These are phyloP conservation scores for Geranium incanum DNA, from an alignment of 441 rosid genomes.

Conservation along the genomic window DNA sequence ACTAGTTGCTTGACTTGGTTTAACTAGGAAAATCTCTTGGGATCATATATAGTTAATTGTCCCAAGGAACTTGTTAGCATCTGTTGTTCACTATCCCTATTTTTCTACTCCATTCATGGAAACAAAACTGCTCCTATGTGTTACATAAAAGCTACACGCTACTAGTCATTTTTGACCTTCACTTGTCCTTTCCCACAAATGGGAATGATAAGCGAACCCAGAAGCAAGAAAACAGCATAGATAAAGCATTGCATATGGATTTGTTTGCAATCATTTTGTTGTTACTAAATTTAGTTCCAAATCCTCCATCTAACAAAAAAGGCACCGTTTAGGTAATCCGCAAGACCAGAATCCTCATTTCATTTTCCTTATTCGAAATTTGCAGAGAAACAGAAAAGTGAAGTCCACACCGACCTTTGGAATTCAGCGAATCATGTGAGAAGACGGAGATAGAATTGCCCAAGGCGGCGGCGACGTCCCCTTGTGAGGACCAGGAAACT, in stretches of 20 bases:
- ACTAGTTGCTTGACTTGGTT: background rate
- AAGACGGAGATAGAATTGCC: slow-evolving; percentile 47
- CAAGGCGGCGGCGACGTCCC: slow-evolving; percentile 77
- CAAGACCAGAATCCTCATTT: background rate
- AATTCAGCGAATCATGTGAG: slow-evolving; percentile 35
- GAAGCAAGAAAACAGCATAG: background rate
- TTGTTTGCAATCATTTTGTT: slow-evolving; percentile 1
- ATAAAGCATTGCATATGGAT: background rate
- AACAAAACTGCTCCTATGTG: background rate
- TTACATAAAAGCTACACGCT: background rate
- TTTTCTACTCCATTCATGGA: background rate
- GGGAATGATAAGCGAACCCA: background rate
- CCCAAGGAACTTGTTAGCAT: background rate
- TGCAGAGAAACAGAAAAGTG: slow-evolving; percentile 16
- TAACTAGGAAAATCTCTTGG: background rate
- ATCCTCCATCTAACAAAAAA: background rate
- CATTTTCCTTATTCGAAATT: slow-evolving; percentile 6
- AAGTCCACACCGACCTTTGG: slow-evolving; percentile 31
- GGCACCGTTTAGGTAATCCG: background rate
- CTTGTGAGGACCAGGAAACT: slow-evolving; percentile 79
- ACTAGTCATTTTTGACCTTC: background rate
- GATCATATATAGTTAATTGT: background rate
- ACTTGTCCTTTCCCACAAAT: background rate
- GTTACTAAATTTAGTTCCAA: slow-evolving; percentile 6
- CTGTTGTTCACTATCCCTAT: background rate